A percentile compares a stretch with the other conserved stretches of the same genome.
Evolutionary conservation across 768 basidiomycete species (phyloP).

Genomic region (Dioszegia hungarica): DNA sequence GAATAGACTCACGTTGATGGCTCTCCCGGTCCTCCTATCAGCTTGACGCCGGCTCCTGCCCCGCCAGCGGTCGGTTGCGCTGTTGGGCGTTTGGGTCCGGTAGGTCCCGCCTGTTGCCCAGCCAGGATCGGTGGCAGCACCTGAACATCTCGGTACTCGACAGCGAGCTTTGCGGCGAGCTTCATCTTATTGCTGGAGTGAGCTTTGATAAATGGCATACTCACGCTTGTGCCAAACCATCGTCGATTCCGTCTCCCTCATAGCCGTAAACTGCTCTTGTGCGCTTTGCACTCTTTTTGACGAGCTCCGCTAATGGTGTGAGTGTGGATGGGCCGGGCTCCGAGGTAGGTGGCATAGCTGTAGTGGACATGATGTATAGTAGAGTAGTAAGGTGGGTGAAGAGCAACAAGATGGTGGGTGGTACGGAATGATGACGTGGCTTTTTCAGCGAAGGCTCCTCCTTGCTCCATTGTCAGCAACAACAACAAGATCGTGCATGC

Average conservation of each 20-base stretch:
- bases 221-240: constrained; percentile 44
- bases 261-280: constrained; percentile 43
- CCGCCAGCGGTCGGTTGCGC: background rate
- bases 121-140: constrained; percentile 75
- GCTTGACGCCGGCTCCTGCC: constrained; percentile 29
- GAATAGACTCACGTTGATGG: constrained; percentile 15
- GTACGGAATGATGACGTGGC: background rate
- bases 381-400: background rate
- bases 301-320: constrained; percentile 42
- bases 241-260: constrained; percentile 29
- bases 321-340: constrained; percentile 34
- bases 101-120: constrained; percentile 73
- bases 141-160: constrained; percentile 83
- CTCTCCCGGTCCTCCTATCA: constrained; percentile 50
- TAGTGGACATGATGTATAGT: background rate
- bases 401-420: no score
- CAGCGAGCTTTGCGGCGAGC: constrained; percentile 75
- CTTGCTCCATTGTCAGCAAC: background rate
- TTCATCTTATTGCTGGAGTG: constrained; percentile 43
- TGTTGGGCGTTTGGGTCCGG: constrained; percentile 64
- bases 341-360: constrained; percentile 3
- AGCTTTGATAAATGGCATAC: constrained; percentile 9
- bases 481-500: no score
- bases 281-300: constrained; percentile 42
- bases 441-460: background rate